A percentile compares a stretch with the other conserved stretches of the same genome.
Conservation (phyloP, 2,329 filamentous ascomycete genomes). For the Aspergillus sp. region DNA sequence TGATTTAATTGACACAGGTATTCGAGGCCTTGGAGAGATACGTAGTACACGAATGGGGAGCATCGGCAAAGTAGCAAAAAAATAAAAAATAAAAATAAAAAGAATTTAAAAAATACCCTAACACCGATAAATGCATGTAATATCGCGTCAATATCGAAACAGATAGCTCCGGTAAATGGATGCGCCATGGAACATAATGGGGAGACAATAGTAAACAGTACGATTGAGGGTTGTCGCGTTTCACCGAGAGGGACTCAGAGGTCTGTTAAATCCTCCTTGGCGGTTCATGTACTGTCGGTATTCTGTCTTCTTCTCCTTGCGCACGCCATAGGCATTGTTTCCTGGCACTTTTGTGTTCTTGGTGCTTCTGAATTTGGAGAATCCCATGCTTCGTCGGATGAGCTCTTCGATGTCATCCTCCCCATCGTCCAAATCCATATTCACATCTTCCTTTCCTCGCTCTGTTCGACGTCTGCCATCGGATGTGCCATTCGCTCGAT, state of each 20-base stretch:
- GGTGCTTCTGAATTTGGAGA: conserved; percentile 79
- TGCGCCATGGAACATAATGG: conserved; percentile 4
- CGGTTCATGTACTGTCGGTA: conserved; percentile 92
- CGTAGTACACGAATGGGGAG: background rate
- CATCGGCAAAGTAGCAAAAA: background rate
- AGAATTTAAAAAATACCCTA: conserved; percentile 17
- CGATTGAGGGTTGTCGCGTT: background rate
- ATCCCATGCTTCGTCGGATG: conserved; percentile 89
- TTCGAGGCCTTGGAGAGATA: background rate
- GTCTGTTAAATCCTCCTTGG: conserved; percentile 51
- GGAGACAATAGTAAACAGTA: conserved; percentile 7
- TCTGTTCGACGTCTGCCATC: conserved; percentile 18
- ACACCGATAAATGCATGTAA: conserved; percentile 32
- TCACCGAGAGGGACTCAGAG: conserved; percentile 47
- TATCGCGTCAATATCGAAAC: conserved; percentile 7
- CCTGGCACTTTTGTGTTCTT: conserved; percentile 86
- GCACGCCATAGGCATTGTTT: conserved; percentile 78
- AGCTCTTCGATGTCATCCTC: conserved; percentile 67
- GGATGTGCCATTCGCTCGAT: conserved; percentile 25
- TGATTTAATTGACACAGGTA: background rate
- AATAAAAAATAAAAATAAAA: background rate
- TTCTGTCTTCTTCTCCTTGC: conserved; percentile 91
- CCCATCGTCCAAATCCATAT: conserved; percentile 49
- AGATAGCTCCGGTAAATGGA: conserved; percentile 16
- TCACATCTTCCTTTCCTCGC: conserved; percentile 35